Conservation (phyloP, 495 filamentous ascomycete species). For the Neurospora sp. region DNA sequence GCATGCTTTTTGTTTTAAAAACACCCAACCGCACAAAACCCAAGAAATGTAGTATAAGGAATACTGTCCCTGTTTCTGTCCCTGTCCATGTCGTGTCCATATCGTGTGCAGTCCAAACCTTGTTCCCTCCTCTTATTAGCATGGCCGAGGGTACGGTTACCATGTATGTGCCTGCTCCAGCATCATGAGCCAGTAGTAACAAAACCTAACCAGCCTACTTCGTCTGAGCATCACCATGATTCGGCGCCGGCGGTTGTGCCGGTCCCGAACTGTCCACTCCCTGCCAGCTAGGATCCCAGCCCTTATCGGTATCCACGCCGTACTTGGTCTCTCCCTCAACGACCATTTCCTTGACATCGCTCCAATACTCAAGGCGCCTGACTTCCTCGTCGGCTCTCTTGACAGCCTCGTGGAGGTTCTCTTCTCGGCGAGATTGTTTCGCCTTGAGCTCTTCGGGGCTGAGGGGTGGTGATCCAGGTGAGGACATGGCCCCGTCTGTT, state of each 20-base stretch:
- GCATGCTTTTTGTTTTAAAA: neutral
- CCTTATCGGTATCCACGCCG: constrained; percentile 32
- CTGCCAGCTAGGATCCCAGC: constrained; percentile 37
- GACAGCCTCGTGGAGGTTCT: constrained; percentile 48
- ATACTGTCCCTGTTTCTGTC: neutral
- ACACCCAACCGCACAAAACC: neutral
- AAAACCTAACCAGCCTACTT: neutral
- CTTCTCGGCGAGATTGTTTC: constrained; percentile 20
- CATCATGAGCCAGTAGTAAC: neutral
- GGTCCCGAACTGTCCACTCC: constrained; percentile 36
- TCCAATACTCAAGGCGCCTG: constrained; percentile 62
- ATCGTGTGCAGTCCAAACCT: neutral
- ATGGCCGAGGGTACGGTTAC: neutral
- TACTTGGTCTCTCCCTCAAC: constrained; percentile 40
- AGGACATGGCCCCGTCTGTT: neutral
- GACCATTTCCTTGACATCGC: constrained; percentile 56
- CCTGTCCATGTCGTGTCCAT: neutral
- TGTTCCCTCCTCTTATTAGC: neutral
- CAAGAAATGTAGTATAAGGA: neutral
- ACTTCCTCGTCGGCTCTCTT: constrained; percentile 58
- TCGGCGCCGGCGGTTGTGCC: constrained; percentile 7
- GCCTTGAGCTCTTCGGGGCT: constrained; percentile 3
- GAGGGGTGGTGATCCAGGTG: neutral
- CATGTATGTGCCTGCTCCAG: neutral
- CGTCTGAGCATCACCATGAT: neutral